Base-by-base conservation (phyloP, 2,329 filamentous ascomycete species). In the Pestalotiopsis sp. region DNA sequence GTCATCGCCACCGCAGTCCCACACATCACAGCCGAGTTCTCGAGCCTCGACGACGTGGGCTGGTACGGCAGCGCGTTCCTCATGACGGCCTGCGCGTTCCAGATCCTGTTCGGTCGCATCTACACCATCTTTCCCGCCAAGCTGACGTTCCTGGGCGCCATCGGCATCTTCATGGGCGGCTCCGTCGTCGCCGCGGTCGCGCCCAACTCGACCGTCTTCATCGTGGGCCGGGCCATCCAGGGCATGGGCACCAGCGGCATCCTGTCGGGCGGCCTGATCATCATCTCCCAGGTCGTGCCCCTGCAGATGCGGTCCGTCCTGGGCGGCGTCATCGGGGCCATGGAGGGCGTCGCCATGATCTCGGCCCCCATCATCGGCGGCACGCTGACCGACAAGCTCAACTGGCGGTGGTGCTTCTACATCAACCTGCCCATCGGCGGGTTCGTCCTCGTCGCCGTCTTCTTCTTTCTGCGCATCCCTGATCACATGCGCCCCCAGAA, bases 151-250 rank as follows among this genome's bases (percentile, higher is more conserved):
- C 27, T 68, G 3, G 7, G 17, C 13, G 38, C 61, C 4, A 49
- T 68, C 27, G 12, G 23, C 14, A 57, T 68, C n/a, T 68, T 62
- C 13, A 59, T 61, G 58, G 3, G 45, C n/a, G 66, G 66, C 14
- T 57, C 58, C 31, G 41, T 68, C 1, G 17, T 64, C 20, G 41
- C 58, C 14, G 67, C 31, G 12, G n/a, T 72, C 4, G 74, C 77
- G 0, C 77, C 76, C 0, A 78, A 71, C n/a, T 80, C 78, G 1
- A 71, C 72, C 4, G 77, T 76, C 3, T 78, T 83, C 2, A 83
- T 83, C n/a, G 70, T 76, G 0, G 82, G 82, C 0, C 75, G 82
- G 20, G 79, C 79, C 0, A 60, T 83, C 1, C 75, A 81, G 3
- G 82, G 81, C 2, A 49, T 80, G 1, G 82, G 81, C 0, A 77